Conservation (phyloP, 192 early-diverging fungal genomes). For the Backusella mclennaniae region DNA sequence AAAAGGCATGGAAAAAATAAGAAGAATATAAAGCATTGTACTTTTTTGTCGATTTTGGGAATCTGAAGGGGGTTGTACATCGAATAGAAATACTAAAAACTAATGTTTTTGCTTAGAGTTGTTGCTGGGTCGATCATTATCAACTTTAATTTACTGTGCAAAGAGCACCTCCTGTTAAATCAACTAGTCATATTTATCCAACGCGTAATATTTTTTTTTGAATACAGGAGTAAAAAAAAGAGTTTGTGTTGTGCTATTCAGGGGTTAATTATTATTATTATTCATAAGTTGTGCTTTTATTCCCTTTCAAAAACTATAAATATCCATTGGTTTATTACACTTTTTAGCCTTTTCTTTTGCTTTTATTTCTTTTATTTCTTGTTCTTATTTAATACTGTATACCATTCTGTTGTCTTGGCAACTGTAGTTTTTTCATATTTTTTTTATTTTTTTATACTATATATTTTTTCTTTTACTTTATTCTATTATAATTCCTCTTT, state of each 20-base stretch:
- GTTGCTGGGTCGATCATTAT: slow-evolving; percentile 2
- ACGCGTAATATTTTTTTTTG: slow-evolving; percentile 6
- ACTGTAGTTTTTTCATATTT: background rate
- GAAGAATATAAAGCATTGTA: background rate
- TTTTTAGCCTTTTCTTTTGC: background rate
- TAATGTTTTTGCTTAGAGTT: background rate
- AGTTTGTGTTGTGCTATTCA: slow-evolving; percentile 6
- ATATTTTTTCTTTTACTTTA: background rate
- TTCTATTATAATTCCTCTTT: background rate
- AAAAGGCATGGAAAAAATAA: background rate
- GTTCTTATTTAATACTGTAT: slow-evolving; percentile 4
- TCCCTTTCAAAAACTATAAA: background rate
- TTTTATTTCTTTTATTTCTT: background rate
- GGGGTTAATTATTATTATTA: slow-evolving; percentile 7
- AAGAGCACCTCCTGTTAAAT: slow-evolving; percentile 1
- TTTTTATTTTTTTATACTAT: background rate
- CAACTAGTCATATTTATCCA: background rate
- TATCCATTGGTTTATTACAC: background rate
- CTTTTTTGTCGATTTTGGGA: background rate
- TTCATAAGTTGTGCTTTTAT: background rate
- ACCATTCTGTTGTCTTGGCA: slow-evolving; percentile 15
- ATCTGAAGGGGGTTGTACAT: background rate
- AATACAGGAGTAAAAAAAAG: slow-evolving; percentile 12
- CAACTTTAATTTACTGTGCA: slow-evolving; percentile 13
- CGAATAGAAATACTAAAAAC: background rate